Evolutionary conservation across 1,284 basidiomycete genomes (phyloP).

Genomic region (Cutaneotrichosporon cutaneum): DNA sequence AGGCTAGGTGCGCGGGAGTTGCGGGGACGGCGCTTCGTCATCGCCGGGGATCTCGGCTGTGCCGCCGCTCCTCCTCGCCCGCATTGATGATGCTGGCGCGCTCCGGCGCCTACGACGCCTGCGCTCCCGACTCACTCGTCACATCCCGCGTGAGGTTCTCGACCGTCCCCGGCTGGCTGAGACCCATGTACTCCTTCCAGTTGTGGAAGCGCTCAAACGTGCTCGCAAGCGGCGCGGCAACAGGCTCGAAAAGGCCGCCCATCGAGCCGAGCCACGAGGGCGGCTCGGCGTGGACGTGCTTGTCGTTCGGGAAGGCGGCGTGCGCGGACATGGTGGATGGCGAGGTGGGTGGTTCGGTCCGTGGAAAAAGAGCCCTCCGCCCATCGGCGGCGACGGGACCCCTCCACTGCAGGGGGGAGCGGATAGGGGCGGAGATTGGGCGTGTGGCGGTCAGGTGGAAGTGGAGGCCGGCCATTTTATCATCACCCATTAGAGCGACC

Average conservation of each 20-base stretch:
- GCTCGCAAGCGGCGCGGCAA: conserved; percentile 60
- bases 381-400: not conserved
- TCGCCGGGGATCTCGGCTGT: not conserved
- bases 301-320: not conserved
- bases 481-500: not conserved
- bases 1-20: too few relatives aligned
- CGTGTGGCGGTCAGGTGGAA: not conserved
- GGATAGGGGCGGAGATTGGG: conserved; percentile 3
- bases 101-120: not conserved
- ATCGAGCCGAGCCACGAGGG: conserved; percentile 44
- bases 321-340: conserved; percentile 16
- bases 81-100: too few relatives aligned
- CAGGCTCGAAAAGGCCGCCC: conserved; percentile 43
- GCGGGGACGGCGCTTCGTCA: not conserved
- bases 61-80: too few relatives aligned
- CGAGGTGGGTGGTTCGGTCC: not conserved
- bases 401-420: not conserved
- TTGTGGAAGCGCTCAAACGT: conserved; percentile 69
- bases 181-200: conserved; percentile 75
- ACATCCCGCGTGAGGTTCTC: conserved; percentile 90
- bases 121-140: conserved; percentile 61
- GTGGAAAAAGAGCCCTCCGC: too few relatives aligned
- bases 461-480: not conserved
- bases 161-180: conserved; percentile 82
- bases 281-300: conserved; percentile 33